Conservation (phyloP, 2,329 filamentous ascomycete species). For the Magnaporthiopsis poae region DNA sequence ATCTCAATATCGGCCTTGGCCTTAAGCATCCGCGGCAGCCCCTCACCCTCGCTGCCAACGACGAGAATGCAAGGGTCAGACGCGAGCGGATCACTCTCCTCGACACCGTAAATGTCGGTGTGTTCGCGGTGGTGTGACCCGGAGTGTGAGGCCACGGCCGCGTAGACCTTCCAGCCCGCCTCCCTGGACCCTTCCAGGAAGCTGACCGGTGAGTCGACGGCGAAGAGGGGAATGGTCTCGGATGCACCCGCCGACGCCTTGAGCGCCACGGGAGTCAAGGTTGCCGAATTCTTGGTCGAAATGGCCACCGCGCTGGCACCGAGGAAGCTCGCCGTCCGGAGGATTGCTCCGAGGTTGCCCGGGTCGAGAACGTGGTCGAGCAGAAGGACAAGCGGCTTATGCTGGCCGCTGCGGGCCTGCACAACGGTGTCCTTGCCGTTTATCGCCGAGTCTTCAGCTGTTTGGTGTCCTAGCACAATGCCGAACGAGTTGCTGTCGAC, state of each 20-base stretch:
- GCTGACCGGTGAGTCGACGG: conserved; percentile 52
- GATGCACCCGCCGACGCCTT: conserved; percentile 84
- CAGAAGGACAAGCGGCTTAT: conserved; percentile 62
- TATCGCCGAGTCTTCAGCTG: conserved; percentile 60
- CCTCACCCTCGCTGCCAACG: conserved; percentile 72
- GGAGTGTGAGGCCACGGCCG: conserved; percentile 49
- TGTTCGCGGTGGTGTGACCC: conserved; percentile 29
- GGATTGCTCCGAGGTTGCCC: conserved; percentile 80
- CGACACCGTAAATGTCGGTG: conserved; percentile 40
- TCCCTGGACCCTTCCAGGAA: conserved; percentile 61
- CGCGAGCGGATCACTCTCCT: conserved; percentile 41
- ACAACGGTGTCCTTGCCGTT: conserved; percentile 58
- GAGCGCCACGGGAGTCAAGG: conserved; percentile 64
- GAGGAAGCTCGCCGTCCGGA: conserved; percentile 83
- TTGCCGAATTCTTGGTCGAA: conserved; percentile 62
- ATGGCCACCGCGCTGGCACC: conserved; percentile 76
- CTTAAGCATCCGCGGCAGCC: conserved; percentile 55
- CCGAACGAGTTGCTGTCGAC: conserved; percentile 37
- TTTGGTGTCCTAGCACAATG: conserved; percentile 56
- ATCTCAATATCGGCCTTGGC: conserved; percentile 56
- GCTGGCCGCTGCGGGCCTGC: conserved; percentile 26
- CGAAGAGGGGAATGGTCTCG: conserved; percentile 67
- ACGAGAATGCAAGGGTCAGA: conserved; percentile 65
- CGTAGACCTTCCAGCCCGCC: conserved; percentile 75
- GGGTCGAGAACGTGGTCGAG: conserved; percentile 73